phyloP scores from a whole-genome alignment of 1,284 basidiomycete genomes.

The Trametes versicolor region DNA sequence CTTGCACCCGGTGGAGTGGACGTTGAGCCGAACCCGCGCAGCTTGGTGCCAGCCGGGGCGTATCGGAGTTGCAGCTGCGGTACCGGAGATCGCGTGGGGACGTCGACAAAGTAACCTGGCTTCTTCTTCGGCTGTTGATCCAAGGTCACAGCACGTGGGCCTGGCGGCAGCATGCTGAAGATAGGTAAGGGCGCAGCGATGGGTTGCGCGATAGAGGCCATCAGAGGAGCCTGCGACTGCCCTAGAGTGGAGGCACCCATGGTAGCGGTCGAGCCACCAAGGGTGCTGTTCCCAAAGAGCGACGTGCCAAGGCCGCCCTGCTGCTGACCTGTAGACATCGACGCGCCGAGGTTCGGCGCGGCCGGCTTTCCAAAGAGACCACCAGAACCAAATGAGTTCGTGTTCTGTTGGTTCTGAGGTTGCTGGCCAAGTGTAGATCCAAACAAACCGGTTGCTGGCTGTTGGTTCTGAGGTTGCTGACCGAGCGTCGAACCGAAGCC shows the following conservation, averaged over 20 bases:
- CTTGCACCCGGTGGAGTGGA: constrained; percentile 50
- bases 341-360: constrained; percentile 45
- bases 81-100: constrained; percentile 71
- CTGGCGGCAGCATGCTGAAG: constrained; percentile 77
- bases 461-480: constrained; percentile 48
- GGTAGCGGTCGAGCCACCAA: constrained; percentile 43
- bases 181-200: constrained; percentile 87
- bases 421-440: constrained; percentile 52
- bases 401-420: constrained; percentile 44
- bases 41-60: constrained; percentile 69
- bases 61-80: constrained; percentile 70
- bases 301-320: constrained; percentile 50
- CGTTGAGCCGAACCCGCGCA: constrained; percentile 72
- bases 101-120: constrained; percentile 72
- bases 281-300: constrained; percentile 56
- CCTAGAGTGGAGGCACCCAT: constrained; percentile 53
- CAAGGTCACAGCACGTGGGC: constrained; percentile 67
- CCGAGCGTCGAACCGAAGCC: constrained; percentile 41
- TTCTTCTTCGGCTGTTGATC: constrained; percentile 79
- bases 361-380: constrained; percentile 57
- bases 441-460: constrained; percentile 49
- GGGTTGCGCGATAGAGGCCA: constrained; percentile 90
- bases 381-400: constrained; percentile 47
- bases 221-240: constrained; percentile 66
- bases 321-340: constrained; percentile 52